Base-by-base conservation (phyloP, 805 yeast species). In the Priceomyces carsonii region DNA sequence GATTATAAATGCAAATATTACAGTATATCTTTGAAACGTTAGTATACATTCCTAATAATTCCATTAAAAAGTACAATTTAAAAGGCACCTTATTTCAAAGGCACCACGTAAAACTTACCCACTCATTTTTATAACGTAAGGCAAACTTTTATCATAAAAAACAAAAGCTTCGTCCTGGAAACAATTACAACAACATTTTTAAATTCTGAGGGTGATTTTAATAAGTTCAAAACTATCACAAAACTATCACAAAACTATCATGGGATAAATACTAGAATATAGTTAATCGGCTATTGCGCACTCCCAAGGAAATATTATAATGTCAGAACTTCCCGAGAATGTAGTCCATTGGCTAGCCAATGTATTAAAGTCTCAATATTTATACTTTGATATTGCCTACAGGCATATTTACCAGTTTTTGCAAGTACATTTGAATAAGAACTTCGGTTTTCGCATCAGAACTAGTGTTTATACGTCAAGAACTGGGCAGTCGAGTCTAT, bases 381-480 rank as follows among this genome's bases (percentile, higher is more conserved):
- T 48, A 2, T 69, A 84, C 45, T 71, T 80, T n/a, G 72, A 77
- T 36, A 46, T 72, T 2, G 63, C 77, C 0, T 87, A 84, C 50
- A 74, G 77, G 28, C 95, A 90, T 50, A 59, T 78, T 0, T 74
- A 78, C 8, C 63, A 72, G 27, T 65, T 75, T 8, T 66, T 84
- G n/a, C 71, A 66, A 40, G 57, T 65, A 3, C 74, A 69, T 45
- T 66, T 75, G 25, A 50, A 50, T 20, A 48, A 38, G 22, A 51
- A 55, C 28, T 44, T 45, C 0, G 60, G 77, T 1, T 67, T 89
- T 34, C 69, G 75, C 43, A 84, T 93, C 12, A 67, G 88, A 40
- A 89, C 97, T 0, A 75, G 80, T 33, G 64, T 68, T 5, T 58
- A 52, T 39, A 66, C 70, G 4, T 57, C 84, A 2, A 61, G 71